A percentile compares a stretch with the other conserved stretches of the same genome.
Conservation (phyloP, 768 basidiomycete genomes). For the Rubroboletus satanas region DNA sequence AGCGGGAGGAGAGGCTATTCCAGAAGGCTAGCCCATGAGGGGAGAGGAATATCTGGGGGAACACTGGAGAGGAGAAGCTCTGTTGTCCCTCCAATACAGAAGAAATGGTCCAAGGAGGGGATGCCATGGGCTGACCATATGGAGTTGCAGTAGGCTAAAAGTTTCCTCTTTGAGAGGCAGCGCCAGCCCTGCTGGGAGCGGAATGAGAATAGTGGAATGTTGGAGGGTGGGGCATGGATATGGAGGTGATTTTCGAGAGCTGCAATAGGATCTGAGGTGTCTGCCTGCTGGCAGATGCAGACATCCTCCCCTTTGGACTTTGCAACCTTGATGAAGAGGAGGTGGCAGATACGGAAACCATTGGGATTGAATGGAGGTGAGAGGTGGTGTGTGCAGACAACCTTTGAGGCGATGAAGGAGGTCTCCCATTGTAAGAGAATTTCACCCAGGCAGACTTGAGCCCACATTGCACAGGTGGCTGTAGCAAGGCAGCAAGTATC, state of each 20-base stretch:
- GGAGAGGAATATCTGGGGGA: too few relatives aligned
- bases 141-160: too few relatives aligned
- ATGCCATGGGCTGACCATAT: too few relatives aligned
- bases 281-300: slow-evolving; percentile 29
- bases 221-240: neutral
- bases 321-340: slow-evolving; percentile 17
- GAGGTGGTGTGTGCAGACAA: neutral
- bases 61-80: too few relatives aligned
- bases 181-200: neutral
- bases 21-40: too few relatives aligned
- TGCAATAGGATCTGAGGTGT: slow-evolving; percentile 15
- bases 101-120: too few relatives aligned
- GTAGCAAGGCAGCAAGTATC: neutral
- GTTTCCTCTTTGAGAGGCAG: too few relatives aligned
- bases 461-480: neutral
- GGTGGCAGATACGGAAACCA: neutral
- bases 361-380: neutral
- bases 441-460: neutral
- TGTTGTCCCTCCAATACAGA: too few relatives aligned
- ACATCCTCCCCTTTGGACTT: slow-evolving; percentile 30
- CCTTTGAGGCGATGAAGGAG: neutral
- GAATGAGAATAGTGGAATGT: neutral
- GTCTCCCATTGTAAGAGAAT: too few relatives aligned
- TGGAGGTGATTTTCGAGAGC: slow-evolving; percentile 14
- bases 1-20: too few relatives aligned